phyloP scores from a whole-genome alignment of 192 early-diverging fungal genomes.

The Spinellus fusiger region DNA sequence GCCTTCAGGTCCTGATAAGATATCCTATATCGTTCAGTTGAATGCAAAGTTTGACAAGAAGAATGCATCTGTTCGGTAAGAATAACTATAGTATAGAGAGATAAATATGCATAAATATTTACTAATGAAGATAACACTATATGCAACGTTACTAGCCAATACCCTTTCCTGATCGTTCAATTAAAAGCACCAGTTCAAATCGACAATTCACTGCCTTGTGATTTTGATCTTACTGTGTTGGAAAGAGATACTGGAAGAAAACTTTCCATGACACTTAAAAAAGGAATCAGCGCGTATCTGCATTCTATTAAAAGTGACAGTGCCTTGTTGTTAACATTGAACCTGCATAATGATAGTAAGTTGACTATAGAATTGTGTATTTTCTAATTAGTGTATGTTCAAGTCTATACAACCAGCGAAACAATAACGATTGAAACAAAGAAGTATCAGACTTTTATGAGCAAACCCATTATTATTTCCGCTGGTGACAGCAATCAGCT shows the following conservation, averaged over 20 bases:
- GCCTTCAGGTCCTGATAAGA: slow-evolving; percentile 1
- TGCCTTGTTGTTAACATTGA: neutral
- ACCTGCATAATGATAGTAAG: neutral
- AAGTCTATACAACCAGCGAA: slow-evolving; percentile 8
- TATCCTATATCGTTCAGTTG: slow-evolving; percentile 47
- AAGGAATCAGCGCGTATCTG: slow-evolving; percentile 6
- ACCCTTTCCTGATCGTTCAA: slow-evolving; percentile 60
- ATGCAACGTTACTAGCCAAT: slow-evolving; percentile 12
- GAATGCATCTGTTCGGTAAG: slow-evolving; percentile 10
- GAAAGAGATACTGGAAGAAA: slow-evolving; percentile 37
- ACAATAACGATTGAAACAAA: neutral
- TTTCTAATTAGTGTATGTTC: neutral
- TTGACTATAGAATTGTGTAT: neutral
- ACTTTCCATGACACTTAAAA: neutral
- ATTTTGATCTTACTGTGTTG: slow-evolving; percentile 53
- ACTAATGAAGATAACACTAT: neutral
- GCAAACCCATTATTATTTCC: neutral
- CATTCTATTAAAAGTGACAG: slow-evolving; percentile 7
- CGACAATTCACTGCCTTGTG: slow-evolving; percentile 79
- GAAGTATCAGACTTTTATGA: neutral
- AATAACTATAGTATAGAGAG: neutral
- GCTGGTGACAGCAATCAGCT: neutral
- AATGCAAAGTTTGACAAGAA: slow-evolving; percentile 29
- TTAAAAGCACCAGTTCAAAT: slow-evolving; percentile 58
- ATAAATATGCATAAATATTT: neutral